Conservation (phyloP, 1,284 basidiomycete genomes). For the Hemileia vastatrix region DNA sequence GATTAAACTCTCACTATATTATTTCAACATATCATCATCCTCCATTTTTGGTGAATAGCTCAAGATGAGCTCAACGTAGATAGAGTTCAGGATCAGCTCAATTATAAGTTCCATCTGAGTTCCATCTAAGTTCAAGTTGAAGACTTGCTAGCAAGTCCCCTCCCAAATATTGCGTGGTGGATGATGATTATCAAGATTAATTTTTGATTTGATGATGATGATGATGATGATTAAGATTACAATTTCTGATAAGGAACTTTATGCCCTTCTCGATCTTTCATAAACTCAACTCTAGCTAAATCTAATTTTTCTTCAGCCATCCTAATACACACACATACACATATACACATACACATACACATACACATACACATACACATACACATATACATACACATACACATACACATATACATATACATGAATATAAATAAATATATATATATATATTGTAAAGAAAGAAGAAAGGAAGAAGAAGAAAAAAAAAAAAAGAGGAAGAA, state of each 20-base stretch:
- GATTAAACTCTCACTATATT: no score
- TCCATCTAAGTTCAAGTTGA: no score
- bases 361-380: background rate
- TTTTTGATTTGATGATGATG: no score
- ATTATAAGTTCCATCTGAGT: no score
- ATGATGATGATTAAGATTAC: background rate
- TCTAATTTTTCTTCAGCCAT: constrained; percentile 19
- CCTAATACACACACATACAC: background rate
- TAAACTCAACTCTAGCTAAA: constrained; percentile 4
- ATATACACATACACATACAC: background rate
- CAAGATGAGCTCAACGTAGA: no score
- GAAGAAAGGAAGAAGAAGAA: background rate
- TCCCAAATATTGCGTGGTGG: no score
- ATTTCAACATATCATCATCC: no score
- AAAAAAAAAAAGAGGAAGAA: no score
- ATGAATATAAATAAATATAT: background rate
- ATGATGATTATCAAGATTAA: no score
- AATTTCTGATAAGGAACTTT: constrained; percentile 18
- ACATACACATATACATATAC: background rate
- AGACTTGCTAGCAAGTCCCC: no score
- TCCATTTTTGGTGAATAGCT: no score
- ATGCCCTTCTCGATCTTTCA: constrained; percentile 8
- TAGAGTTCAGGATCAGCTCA: no score
- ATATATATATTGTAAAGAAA: background rate
- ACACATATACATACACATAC: background rate